Percentiles rank a stretch among this genome's conserved stretches.
phyloP scores from a whole-genome alignment of 1,284 basidiomycete species.

The Flammula alnicola region DNA sequence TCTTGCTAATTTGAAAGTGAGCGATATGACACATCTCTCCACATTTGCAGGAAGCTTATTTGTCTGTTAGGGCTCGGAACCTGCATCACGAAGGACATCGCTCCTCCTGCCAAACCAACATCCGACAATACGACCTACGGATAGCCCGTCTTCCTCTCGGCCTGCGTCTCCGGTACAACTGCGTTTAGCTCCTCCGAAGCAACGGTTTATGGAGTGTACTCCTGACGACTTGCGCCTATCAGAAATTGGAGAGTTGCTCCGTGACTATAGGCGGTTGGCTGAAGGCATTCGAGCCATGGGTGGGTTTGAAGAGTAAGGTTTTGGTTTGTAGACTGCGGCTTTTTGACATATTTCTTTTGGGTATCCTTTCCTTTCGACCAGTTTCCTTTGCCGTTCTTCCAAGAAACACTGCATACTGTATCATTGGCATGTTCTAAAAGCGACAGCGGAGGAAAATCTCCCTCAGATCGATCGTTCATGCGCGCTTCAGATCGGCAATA shows the following conservation, averaged over 20 bases:
- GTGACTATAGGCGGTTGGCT: slow-evolving; percentile 75
- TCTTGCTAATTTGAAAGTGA: slow-evolving; percentile 52
- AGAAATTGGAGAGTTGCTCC: slow-evolving; percentile 75
- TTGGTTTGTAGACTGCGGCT: too few relatives aligned
- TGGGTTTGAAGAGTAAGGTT: slow-evolving; percentile 43
- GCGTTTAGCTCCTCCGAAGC: slow-evolving; percentile 57
- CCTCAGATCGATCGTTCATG: too few relatives aligned
- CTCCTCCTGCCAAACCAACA: slow-evolving; percentile 34
- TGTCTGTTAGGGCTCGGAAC: slow-evolving; percentile 16
- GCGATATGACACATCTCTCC: slow-evolving; percentile 5
- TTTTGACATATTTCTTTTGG: too few relatives aligned
- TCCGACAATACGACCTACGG: slow-evolving; percentile 32
- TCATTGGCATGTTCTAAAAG: too few relatives aligned
- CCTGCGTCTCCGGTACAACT: slow-evolving; percentile 40
- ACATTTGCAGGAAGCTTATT: background rate
- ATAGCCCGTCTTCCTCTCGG: slow-evolving; percentile 51
- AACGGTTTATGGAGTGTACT: slow-evolving; percentile 69
- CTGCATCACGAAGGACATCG: slow-evolving; percentile 50
- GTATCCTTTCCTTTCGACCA: too few relatives aligned
- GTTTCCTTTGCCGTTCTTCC: too few relatives aligned
- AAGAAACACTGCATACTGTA: too few relatives aligned
- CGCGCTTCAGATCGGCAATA: too few relatives aligned
- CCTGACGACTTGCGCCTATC: slow-evolving; percentile 75
- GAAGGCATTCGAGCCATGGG: slow-evolving; percentile 48
- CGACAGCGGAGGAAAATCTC: too few relatives aligned